Conservation (phyloP, 225 moss, liverwort and hornwort species). For the Bryoerythrophyllum caledonicum region DNA sequence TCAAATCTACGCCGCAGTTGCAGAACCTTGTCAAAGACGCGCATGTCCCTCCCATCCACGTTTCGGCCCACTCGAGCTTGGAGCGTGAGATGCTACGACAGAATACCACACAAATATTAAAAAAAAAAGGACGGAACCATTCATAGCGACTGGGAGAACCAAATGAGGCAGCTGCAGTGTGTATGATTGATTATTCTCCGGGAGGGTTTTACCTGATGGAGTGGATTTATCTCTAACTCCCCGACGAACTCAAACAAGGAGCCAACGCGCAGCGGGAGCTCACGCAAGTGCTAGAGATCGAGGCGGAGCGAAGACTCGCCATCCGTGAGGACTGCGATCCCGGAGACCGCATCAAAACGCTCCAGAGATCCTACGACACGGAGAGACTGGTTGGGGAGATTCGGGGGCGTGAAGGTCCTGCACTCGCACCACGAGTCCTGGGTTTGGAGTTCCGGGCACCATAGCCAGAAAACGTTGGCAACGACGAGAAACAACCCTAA, state of each 20-base stretch:
- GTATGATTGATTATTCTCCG: no score
- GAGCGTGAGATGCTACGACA: no score
- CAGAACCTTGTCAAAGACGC: no score
- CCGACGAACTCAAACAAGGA: conserved; percentile 81
- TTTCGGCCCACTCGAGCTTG: no score
- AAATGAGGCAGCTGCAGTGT: no score
- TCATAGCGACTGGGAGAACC: no score
- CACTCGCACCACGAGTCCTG: conserved; percentile 66
- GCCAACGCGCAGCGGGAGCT: conserved; percentile 45
- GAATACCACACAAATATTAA: no score
- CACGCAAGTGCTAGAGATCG: conserved; percentile 60
- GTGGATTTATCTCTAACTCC: conserved; percentile 52
- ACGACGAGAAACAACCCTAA: no score
- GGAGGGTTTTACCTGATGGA: conserved; percentile 42
- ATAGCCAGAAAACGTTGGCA: conserved; percentile 6
- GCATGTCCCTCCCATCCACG: no score
- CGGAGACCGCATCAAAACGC: conserved; percentile 53
- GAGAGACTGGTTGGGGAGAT: conserved; percentile 55
- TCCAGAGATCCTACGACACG: conserved; percentile 68
- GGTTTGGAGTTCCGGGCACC: conserved; percentile 22
- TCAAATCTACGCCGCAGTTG: no score
- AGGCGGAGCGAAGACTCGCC: conserved; percentile 48
- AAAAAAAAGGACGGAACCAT: no score
- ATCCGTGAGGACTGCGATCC: conserved; percentile 54
- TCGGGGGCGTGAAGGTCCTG: conserved; percentile 55